Conservation (phyloP, 73 alveolate genomes). For the Tetrahymena malaccensis region DNA sequence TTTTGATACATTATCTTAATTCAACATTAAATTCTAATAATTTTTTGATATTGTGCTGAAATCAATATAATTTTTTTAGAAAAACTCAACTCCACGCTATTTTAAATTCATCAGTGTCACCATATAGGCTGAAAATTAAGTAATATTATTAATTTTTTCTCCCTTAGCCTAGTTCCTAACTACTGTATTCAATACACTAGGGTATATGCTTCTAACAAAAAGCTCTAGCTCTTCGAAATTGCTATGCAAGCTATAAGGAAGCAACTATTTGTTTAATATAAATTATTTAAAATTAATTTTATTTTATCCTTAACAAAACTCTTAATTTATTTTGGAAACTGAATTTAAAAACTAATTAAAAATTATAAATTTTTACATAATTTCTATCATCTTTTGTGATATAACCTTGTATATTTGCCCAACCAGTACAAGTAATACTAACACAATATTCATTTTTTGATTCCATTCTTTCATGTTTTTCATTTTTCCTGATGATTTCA, state of each 20-base stretch:
- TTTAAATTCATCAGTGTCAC: not conserved
- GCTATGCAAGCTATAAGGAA: not conserved
- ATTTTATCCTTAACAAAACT: no score
- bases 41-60: not conserved
- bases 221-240: conserved; percentile 4
- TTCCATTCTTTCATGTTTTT: not conserved
- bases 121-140: conserved; percentile 14
- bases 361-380: not conserved
- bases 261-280: not conserved
- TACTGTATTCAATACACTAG: conserved; percentile 15
- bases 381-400: conserved; percentile 32
- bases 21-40: not conserved
- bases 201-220: conserved; percentile 29
- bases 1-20: not conserved
- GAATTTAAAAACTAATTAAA: no score
- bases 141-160: not conserved
- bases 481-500: conserved; percentile 30
- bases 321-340: no score
- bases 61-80: conserved; percentile 26
- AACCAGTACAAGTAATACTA: not conserved
- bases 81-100: conserved; percentile 33
- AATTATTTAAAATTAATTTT: not conserved
- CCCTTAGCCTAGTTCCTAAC: not conserved
- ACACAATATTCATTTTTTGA: not conserved
- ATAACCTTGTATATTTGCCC: conserved; percentile 37